Evolutionary conservation across 2,329 filamentous ascomycete genomes (phyloP), one percentile per base, ranked within the genome.

Genomic region (Ophiostoma fasciatum): DNA sequence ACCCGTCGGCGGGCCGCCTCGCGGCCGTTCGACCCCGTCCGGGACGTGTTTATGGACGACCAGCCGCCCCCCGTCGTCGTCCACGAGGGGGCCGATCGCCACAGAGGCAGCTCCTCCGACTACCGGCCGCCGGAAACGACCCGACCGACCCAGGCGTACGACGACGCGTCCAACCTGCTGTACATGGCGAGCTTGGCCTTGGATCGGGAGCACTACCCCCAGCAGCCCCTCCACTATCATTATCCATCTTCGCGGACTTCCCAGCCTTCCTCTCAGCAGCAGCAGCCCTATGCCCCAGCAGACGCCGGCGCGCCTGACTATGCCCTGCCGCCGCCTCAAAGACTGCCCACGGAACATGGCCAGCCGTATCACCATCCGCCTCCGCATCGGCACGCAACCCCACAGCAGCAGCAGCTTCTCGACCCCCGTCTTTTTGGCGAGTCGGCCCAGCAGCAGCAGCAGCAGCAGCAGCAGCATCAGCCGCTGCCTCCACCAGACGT

Each of bases 21-120:
- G 10, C 52, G 58, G 18, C 59, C 59, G 1, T 64, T 63, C 39
- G 61, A 64, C 43, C 60, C 61, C 3, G 59, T 64, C 18, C 49
- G 61, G 29, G 60, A 64, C 35, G 55, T 62, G 6, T 61, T 63
- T 35, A 31, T 40, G 36, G 23, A n/a, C n/a, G 37, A 42, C 28
- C 47, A 53, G 9, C 42, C 56, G 7, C 41, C 48, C 7, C 45
- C 48, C 11, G n/a, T n/a, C n/a, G 14, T 25, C 15, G 14, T 17
- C 13, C 23, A 27, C 10, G 31, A 36, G 8, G 21, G 18, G 5
- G 31, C 27, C n/a, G 31, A 26, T 4, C 29, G 25, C 14, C 40
- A 21, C 5, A 20, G 25, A 12, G 18, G 17, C 20, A 38, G 31
- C 30, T 31, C 20, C 30, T 27, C 35, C 23, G 21, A 38, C 26